Evolutionary conservation across 345 rosid genomes (phyloP), one percentile per base, ranked within the genome.

Genomic region (Syzygium grande): DNA sequence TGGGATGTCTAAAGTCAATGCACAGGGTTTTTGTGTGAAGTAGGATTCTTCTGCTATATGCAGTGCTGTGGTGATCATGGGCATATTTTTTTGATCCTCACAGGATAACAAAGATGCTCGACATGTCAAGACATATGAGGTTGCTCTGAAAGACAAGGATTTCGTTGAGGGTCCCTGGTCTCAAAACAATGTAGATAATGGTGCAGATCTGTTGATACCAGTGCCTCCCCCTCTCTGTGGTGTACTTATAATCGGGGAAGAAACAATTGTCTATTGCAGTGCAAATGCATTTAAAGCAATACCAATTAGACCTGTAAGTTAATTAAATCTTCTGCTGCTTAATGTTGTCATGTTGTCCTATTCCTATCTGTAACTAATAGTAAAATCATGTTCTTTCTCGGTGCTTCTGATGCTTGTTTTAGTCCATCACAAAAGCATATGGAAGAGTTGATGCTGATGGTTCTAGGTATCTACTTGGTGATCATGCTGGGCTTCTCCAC

Each of bases 81-180:
- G 0, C 7, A 43, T 53, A 27, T 87, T 80, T 51, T 22, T 83
- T 87, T 80, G 8, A 14, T 88, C 11, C 79, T 90, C 34, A 41
- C 91, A 98, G 99, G 99, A 97, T 90, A 98, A 98, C 87, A 98
- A 97, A 94, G 99, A 97, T 93, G 99, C 98, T 79, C 98, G 98
- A 27, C 99, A 98, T 92, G 95, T 96, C 86, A 98, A 96, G 92
- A 98, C 99, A 29, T 98, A 97, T 22, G 98, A 98, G 93, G 98
- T 97, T 89, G 96, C 96, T 87, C 59, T 98, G 85, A 98, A 97
- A 91, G 99, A 96, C 89, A 98, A 98, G 91, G 98, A 98, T 93
- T 97, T 97, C 91, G 93, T 93, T 30, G 99, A 97, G 96, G 99
- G 98, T 52, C 99, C 97, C 53, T 98, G 98, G 99, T 91, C 96